A percentile compares a stretch with the other conserved stretches of the same genome.
phyloP scores from a whole-genome alignment of 768 basidiomycete species.

The Trametes villosa region DNA sequence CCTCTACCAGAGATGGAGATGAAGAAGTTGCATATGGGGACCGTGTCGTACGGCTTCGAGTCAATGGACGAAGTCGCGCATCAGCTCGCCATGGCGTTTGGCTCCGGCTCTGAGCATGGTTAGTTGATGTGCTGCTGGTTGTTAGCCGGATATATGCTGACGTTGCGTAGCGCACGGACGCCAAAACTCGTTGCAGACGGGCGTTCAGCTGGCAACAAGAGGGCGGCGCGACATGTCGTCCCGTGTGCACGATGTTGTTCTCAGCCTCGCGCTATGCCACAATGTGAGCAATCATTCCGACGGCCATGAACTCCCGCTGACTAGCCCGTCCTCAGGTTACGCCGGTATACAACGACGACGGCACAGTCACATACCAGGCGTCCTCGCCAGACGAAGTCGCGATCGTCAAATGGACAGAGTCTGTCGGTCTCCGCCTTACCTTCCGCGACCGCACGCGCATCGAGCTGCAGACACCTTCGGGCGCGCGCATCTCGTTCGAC shows the following conservation, averaged over 20 bases:
- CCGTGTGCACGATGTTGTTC: conserved; percentile 87
- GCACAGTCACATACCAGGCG: conserved; percentile 94
- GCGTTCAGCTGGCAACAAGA: conserved; percentile 80
- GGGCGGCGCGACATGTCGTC: conserved; percentile 95
- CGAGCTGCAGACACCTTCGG: conserved; percentile 74
- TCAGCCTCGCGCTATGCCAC: conserved; percentile 94
- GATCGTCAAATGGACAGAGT: conserved; percentile 96
- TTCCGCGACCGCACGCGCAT: conserved; percentile 92
- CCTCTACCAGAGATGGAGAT: conserved; percentile 91
- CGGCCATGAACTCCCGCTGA: neutral
- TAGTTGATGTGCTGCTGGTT: neutral
- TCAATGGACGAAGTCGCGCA: conserved; percentile 99
- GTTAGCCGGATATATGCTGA: neutral
- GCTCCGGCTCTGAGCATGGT: conserved; percentile 63
- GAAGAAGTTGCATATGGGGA: conserved; percentile 98
- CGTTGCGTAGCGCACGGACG: conserved; percentile 12
- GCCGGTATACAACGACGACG: conserved; percentile 93
- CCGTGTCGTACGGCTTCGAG: conserved; percentile 94
- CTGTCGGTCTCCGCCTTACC: conserved; percentile 87
- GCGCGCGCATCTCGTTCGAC: conserved; percentile 69
- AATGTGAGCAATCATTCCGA: conserved; percentile 63
- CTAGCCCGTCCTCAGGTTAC: conserved; percentile 69
- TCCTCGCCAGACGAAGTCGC: conserved; percentile 99
- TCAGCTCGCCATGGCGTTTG: conserved; percentile 87
- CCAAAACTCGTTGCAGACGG: conserved; percentile 64